Evolutionary conservation across 169 alveolate species (phyloP).

Genomic region (Cryptosporidium baileyi): DNA sequence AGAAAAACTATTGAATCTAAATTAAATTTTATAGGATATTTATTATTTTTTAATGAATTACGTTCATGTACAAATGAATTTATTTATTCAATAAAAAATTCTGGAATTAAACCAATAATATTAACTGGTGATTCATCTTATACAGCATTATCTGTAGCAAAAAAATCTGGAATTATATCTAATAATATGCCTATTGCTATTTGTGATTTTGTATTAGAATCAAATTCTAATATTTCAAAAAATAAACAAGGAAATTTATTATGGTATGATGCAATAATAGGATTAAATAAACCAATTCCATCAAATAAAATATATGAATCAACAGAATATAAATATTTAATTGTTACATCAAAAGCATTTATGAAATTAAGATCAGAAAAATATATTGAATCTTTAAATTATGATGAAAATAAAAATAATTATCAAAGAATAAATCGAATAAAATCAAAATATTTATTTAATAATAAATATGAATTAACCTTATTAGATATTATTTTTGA

Average conservation of each 20-base stretch:
- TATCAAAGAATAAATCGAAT: no score
- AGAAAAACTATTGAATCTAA: constrained; percentile 22
- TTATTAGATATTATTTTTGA: constrained; percentile 29
- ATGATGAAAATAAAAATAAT: not conserved
- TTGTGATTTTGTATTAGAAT: not conserved
- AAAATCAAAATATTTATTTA: no score
- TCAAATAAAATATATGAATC: constrained; percentile 20
- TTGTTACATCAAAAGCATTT: constrained; percentile 48
- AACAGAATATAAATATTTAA: constrained; percentile 10
- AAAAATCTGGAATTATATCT: constrained; percentile 29
- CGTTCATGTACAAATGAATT: constrained; percentile 10
- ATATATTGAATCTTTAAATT: not conserved
- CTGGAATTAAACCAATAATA: constrained; percentile 53
- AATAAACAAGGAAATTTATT: not conserved
- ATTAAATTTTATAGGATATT: not conserved
- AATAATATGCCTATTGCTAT: not conserved
- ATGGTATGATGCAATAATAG: constrained; percentile 12
- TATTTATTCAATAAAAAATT: not conserved
- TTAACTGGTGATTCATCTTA: constrained; percentile 61
- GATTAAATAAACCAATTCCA: not conserved
- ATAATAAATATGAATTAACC: not conserved
- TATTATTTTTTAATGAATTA: constrained; percentile 12
- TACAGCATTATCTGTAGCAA: constrained; percentile 50
- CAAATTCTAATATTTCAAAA: not conserved
- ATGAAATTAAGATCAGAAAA: constrained; percentile 4